These are phyloP conservation scores for Scedosporium minutisporum DNA, from an alignment of 2,329 filamentous ascomycete genomes.

Conservation along the genomic window DNA sequence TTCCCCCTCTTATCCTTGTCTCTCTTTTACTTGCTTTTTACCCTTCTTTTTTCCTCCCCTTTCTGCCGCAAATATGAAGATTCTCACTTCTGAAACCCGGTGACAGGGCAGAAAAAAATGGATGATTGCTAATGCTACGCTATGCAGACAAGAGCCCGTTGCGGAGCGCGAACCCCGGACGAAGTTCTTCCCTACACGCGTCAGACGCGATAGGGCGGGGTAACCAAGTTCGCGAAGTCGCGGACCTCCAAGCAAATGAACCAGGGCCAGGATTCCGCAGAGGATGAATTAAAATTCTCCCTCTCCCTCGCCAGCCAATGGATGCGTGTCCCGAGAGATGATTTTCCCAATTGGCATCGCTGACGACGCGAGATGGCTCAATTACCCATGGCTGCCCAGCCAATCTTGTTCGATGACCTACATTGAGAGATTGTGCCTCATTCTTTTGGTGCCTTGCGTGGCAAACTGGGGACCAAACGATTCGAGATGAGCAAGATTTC, in stretches of 20 bases:
- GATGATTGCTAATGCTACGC: background rate
- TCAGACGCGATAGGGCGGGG: constrained; percentile 2
- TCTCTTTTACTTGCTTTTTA: too few relatives aligned
- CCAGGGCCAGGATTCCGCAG: background rate
- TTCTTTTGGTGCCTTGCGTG: background rate
- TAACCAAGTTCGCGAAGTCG: background rate
- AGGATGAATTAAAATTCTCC: background rate
- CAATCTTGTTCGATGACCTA: background rate
- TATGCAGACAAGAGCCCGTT: background rate
- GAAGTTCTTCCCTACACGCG: background rate
- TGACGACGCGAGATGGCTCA: background rate
- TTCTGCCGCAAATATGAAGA: too few relatives aligned
- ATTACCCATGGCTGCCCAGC: background rate
- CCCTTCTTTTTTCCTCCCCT: too few relatives aligned
- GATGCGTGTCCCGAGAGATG: background rate
- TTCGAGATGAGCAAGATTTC: background rate
- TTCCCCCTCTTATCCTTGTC: too few relatives aligned
- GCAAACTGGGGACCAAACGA: background rate
- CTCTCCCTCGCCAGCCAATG: background rate
- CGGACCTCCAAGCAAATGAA: background rate
- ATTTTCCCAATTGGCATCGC: background rate
- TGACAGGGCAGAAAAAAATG: too few relatives aligned
- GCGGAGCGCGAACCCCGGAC: background rate
- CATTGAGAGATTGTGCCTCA: background rate
- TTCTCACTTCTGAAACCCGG: too few relatives aligned